Conservation (phyloP, 192 early-diverging fungal species). For the Rhizophagus sp. region DNA sequence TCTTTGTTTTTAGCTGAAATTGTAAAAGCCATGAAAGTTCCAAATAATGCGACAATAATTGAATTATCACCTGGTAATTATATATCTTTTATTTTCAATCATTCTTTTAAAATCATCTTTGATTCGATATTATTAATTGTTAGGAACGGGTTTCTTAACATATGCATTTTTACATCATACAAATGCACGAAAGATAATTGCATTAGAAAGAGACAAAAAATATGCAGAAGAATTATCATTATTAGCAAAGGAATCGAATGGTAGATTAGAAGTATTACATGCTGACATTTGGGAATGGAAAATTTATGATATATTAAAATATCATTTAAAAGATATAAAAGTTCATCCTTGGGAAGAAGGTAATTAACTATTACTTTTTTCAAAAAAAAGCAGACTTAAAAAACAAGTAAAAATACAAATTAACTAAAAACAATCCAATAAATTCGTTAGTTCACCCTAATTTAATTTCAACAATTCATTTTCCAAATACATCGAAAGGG, state of each 20-base stretch:
- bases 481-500: too few relatives aligned
- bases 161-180: not conserved
- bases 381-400: not conserved
- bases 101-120: not conserved
- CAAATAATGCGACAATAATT: slow-evolving; percentile 1
- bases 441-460: not conserved
- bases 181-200: not conserved
- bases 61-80: slow-evolving; percentile 6
- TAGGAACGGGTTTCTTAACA: not conserved
- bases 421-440: not conserved
- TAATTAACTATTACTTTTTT: not conserved
- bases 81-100: not conserved
- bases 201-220: not conserved
- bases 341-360: slow-evolving; percentile 11
- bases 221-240: not conserved
- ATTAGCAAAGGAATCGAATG: not conserved
- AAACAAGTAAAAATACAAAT: too few relatives aligned
- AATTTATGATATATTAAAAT: not conserved
- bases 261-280: not conserved
- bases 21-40: not conserved
- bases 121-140: not conserved
- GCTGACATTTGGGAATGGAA: too few relatives aligned
- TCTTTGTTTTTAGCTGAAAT: not conserved
- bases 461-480: too few relatives aligned
- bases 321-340: not conserved